Percentiles rank a stretch among this genome's conserved stretches.
Evolutionary conservation across 2,329 filamentous ascomycete species (phyloP).

Genomic region (Ophiocordyceps camponoti-floridani): DNA sequence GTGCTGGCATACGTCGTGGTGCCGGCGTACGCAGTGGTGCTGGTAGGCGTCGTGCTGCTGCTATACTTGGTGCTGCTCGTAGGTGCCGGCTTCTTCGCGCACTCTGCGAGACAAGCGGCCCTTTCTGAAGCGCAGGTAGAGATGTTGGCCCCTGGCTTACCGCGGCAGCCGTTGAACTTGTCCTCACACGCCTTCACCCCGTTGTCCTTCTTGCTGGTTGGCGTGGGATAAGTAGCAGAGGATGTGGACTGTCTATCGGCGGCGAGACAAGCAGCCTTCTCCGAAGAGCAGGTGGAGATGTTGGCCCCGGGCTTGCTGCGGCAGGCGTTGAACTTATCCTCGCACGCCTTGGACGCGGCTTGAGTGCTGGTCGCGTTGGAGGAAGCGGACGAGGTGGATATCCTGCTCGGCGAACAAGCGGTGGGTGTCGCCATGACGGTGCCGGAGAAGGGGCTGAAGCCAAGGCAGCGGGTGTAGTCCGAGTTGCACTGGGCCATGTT

Average conservation of each 20-base stretch:
- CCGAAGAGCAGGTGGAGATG: neutral
- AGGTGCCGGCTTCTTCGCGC: too few relatives aligned
- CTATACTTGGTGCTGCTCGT: too few relatives aligned
- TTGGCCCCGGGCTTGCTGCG: neutral
- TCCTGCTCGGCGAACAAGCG: neutral
- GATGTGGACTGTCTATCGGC: neutral
- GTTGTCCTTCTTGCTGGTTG: neutral
- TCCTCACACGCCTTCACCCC: too few relatives aligned
- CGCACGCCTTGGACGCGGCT: neutral
- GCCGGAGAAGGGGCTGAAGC: neutral
- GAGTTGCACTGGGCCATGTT: neutral
- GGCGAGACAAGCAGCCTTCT: neutral
- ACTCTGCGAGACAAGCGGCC: neutral
- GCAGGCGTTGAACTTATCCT: neutral
- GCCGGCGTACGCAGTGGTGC: too few relatives aligned
- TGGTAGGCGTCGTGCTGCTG: too few relatives aligned
- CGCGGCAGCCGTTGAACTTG: too few relatives aligned
- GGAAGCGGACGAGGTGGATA: neutral
- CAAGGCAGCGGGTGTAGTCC: neutral
- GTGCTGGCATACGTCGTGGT: too few relatives aligned
- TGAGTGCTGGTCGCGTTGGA: neutral
- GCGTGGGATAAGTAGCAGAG: neutral
- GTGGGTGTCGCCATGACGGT: neutral
- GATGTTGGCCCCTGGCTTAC: too few relatives aligned
- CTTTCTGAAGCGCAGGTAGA: too few relatives aligned